phyloP scores from a whole-genome alignment of 2,329 filamentous ascomycete genomes.

The Pyrenophora tritici-repentis region DNA sequence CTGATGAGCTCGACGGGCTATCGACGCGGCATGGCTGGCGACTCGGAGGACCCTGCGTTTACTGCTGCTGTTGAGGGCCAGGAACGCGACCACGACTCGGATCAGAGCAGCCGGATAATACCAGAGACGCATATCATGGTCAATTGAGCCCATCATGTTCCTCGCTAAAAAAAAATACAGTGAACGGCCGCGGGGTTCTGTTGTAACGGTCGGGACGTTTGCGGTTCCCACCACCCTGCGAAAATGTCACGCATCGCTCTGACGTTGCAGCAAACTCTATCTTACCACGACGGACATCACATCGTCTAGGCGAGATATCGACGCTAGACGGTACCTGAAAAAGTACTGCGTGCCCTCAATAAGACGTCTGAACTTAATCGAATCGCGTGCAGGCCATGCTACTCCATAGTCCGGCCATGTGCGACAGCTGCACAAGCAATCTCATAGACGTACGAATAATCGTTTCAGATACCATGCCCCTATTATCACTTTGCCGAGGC shows the following conservation, averaged over 20 bases:
- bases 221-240: conserved; percentile 6
- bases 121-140: not conserved
- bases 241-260: conserved; percentile 11
- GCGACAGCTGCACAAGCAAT: not conserved
- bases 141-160: not conserved
- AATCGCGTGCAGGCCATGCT: too few species aligned
- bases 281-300: not conserved
- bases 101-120: conserved; percentile 3
- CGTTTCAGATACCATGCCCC: too few species aligned
- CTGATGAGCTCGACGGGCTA: conserved; percentile 6
- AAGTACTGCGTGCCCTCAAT: not conserved
- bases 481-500: conserved; percentile 11
- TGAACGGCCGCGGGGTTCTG: conserved; percentile 9
- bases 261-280: conserved; percentile 4
- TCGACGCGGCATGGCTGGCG: conserved; percentile 1
- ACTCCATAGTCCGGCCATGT: not conserved
- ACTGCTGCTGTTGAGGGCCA: conserved; percentile 4
- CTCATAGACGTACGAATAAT: too few species aligned
- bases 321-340: not conserved
- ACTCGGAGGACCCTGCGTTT: conserved; percentile 14
- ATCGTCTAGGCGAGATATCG: not conserved
- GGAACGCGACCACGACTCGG: conserved; percentile 5
- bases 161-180: not conserved
- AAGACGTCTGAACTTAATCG: too few species aligned
- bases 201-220: conserved; percentile 14